Evolutionary conservation across 768 basidiomycete species (phyloP), one percentile per base, ranked within the genome.

Genomic region (Tylopilus cervinicoccineus): DNA sequence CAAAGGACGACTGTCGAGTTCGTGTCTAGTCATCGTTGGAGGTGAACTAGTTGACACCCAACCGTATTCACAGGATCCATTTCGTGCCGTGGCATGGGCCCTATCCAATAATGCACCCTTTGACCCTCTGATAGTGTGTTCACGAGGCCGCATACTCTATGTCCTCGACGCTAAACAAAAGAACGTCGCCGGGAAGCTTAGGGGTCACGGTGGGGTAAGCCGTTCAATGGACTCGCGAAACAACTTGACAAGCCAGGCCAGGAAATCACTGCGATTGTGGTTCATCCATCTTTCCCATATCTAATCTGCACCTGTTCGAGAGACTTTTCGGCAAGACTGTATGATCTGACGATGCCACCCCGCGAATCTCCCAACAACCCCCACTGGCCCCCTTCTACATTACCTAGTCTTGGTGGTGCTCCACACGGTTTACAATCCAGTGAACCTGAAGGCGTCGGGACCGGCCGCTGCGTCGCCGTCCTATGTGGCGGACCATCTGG

Each of bases 161-260:
- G 68, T 86, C 14, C 74, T 79, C 58, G 73, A 82, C 54, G 66
- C 76, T 10, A 65, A 64, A 43, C 65, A 60, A 17, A 67, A 68
- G 33, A 58, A 61, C 4, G 51, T 81, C 6, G 48, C 75, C 3
- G 75, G 81, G 7, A 71, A 67, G 51, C 68, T 86, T 33, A 77
- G 83, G 32, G 86, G 85, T 3, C 87, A 89, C 61, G 87, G 87
- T 19, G 84, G 82, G 31, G 87, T 86, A 67, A 69, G 80, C 67
- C 36, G 4, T 39, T n/a, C 40, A 26, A 38, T 39, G 20, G 12
- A 6, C 28, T 44, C n/a, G 13, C 11, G 36, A 38, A 36, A 26
- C n/a, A 19, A 4, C 23, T 12, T 59, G 57, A 54, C 36, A 33
- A 34, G 14, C 39, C 81, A 77, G 67, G 72, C 23, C 31, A 67